Conservation (phyloP, 129 eudicot species). For the Gnaphalium uliginosum region DNA sequence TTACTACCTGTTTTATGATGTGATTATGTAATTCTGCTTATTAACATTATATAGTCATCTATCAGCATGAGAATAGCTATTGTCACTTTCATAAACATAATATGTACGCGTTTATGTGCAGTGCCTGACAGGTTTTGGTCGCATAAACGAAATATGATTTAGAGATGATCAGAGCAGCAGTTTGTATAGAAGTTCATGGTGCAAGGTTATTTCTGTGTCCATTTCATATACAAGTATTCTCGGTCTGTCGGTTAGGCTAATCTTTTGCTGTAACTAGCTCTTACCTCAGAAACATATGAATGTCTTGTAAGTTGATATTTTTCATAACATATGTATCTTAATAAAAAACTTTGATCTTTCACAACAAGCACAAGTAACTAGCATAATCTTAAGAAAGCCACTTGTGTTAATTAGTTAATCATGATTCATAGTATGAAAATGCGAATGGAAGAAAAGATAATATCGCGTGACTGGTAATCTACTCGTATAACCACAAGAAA, state of each 20-base stretch:
- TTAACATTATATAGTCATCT: neutral
- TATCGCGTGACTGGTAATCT: too few species aligned
- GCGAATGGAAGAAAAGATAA: too few species aligned
- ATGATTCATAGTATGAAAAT: too few species aligned
- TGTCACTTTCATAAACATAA: constrained; percentile 11
- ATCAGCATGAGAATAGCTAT: neutral
- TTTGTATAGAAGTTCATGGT: constrained; percentile 2
- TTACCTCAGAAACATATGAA: neutral
- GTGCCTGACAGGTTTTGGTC: constrained; percentile 13
- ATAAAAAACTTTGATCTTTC: neutral
- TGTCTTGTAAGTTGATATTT: neutral
- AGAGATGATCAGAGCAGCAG: constrained; percentile 8
- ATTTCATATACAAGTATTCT: neutral
- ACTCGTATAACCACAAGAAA: too few species aligned
- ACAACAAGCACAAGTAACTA: neutral
- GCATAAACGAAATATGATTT: neutral
- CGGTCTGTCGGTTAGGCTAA: neutral
- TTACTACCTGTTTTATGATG: neutral
- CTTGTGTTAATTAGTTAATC: too few species aligned
- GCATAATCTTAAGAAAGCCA: neutral
- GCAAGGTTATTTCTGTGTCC: neutral
- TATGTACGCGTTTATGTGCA: constrained; percentile 19
- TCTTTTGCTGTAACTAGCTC: constrained; percentile 7
- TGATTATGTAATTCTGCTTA: too few species aligned
- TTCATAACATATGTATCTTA: neutral